Evolutionary conservation across 805 yeast genomes (phyloP).

Genomic region (Maudiozyma barnettii): DNA sequence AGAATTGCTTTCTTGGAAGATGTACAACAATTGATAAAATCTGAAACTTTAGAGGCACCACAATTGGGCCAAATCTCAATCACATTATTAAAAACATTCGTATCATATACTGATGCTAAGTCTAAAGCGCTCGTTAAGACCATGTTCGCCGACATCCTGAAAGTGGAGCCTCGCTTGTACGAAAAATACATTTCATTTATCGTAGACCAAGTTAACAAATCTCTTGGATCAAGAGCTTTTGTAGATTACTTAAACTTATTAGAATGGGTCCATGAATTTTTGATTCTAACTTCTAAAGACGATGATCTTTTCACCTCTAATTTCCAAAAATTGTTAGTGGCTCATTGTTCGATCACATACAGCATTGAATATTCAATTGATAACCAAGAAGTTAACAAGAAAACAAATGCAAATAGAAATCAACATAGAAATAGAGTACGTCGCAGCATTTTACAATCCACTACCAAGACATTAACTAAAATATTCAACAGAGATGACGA

Average conservation of each 20-base stretch:
- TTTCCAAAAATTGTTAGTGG: conserved; percentile 33
- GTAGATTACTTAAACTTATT: conserved; percentile 49
- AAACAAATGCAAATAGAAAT: conserved; percentile 20
- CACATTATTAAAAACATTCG: conserved; percentile 38
- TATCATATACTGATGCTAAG: conserved; percentile 40
- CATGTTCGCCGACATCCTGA: conserved; percentile 33
- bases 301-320: conserved; percentile 20
- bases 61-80: conserved; percentile 27
- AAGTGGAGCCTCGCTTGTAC: conserved; percentile 28
- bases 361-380: conserved; percentile 22
- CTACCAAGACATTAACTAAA: conserved; percentile 20
- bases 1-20: conserved; percentile 24
- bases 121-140: conserved; percentile 37
- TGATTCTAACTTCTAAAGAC: conserved; percentile 16
- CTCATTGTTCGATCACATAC: conserved; percentile 28
- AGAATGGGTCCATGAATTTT: conserved; percentile 43
- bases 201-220: conserved; percentile 22
- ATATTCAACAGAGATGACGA: conserved; percentile 14
- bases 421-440: conserved; percentile 35
- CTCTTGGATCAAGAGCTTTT: conserved; percentile 38
- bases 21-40: conserved; percentile 13
- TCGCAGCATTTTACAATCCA: conserved; percentile 26
- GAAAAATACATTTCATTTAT: conserved; percentile 34
- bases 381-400: conserved; percentile 18
- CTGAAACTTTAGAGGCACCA: conserved; percentile 12